A percentile compares a stretch with the other conserved stretches of the same genome.
Conservation (phyloP, 495 filamentous ascomycete genomes). For the Aspergillus haitiensis region DNA sequence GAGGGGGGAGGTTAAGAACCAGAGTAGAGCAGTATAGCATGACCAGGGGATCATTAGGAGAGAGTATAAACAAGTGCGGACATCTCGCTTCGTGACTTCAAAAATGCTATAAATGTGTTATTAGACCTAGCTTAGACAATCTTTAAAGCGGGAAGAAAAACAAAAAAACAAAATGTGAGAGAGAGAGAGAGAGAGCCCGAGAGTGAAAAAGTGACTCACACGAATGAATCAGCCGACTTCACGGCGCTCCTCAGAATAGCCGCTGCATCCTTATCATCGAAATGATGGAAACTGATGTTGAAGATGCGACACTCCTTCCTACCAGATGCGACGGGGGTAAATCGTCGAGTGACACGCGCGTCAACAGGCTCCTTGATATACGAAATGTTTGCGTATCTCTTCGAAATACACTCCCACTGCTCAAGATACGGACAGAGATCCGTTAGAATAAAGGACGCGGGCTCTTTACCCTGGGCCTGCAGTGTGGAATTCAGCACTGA, state of each 20-base stretch:
- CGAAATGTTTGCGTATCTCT: slow-evolving; percentile 50
- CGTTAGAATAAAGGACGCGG: slow-evolving; percentile 64
- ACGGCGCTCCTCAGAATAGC: slow-evolving; percentile 62
- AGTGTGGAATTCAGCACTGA: slow-evolving; percentile 50
- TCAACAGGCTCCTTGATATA: slow-evolving; percentile 61
- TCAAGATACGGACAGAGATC: slow-evolving; percentile 67
- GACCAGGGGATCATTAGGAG: slow-evolving; percentile 55
- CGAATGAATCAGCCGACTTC: slow-evolving; percentile 63
- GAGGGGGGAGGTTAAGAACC: slow-evolving; percentile 57
- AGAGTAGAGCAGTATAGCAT: slow-evolving; percentile 56
- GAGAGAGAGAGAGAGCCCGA: not conserved
- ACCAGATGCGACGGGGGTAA: not conserved
- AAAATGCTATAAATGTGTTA: slow-evolving; percentile 53
- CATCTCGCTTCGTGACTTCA: slow-evolving; percentile 64
- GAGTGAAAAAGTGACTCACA: slow-evolving; percentile 35
- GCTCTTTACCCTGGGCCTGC: slow-evolving; percentile 23
- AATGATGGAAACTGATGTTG: slow-evolving; percentile 77
- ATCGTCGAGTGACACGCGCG: slow-evolving; percentile 49
- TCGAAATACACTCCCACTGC: slow-evolving; percentile 57
- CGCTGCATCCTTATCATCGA: slow-evolving; percentile 59
- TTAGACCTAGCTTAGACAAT: not conserved
- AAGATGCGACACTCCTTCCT: slow-evolving; percentile 60
- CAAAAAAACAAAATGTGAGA: too few species aligned
- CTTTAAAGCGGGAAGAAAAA: not conserved
- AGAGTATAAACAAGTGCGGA: slow-evolving; percentile 55